A percentile compares a stretch with the other conserved stretches of the same genome.
Conservation (phyloP, 2,329 filamentous ascomycete species). For the Emmonsiellopsis sp. region DNA sequence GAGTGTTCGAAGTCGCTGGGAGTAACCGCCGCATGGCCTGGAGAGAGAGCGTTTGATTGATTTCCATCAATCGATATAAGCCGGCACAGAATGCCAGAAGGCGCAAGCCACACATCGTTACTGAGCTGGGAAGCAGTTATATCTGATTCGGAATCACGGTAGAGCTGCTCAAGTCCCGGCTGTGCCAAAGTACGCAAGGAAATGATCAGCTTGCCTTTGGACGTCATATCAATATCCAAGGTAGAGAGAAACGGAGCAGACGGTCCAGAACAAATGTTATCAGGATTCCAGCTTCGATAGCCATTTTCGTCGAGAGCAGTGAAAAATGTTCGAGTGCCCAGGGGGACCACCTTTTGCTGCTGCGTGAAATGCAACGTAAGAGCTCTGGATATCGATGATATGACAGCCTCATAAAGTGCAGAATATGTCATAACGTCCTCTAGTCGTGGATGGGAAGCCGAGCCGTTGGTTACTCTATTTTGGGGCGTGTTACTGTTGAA, state of each 20-base stretch:
- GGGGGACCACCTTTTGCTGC: conserved; percentile 27
- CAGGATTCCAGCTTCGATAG: conserved; percentile 22
- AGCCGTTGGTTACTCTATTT: not conserved
- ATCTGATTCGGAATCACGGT: conserved; percentile 15
- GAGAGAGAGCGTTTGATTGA: conserved; percentile 16
- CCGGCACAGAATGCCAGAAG: conserved; percentile 20
- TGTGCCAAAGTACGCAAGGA: conserved; percentile 29
- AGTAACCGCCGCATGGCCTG: conserved; percentile 4
- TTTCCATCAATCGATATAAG: conserved; percentile 12
- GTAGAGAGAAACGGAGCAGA: conserved; percentile 18
- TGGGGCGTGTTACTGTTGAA: not conserved
- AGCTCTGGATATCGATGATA: conserved; percentile 30
- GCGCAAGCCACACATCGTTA: conserved; percentile 32
- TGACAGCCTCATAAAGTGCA: conserved; percentile 31
- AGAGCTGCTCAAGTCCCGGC: conserved; percentile 26
- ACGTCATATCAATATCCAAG: conserved; percentile 29
- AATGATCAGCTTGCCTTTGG: conserved; percentile 27
- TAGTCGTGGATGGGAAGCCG: not conserved
- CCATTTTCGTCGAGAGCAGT: conserved; percentile 24
- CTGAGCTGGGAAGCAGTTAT: conserved; percentile 6
- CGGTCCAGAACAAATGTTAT: conserved; percentile 9
- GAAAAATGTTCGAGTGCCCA: conserved; percentile 33
- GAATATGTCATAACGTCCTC: conserved; percentile 7
- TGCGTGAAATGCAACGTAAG: conserved; percentile 29
- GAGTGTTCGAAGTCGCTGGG: not conserved